Conservation (phyloP, 257 asterid genomes). For the Solanum stenotomum region DNA sequence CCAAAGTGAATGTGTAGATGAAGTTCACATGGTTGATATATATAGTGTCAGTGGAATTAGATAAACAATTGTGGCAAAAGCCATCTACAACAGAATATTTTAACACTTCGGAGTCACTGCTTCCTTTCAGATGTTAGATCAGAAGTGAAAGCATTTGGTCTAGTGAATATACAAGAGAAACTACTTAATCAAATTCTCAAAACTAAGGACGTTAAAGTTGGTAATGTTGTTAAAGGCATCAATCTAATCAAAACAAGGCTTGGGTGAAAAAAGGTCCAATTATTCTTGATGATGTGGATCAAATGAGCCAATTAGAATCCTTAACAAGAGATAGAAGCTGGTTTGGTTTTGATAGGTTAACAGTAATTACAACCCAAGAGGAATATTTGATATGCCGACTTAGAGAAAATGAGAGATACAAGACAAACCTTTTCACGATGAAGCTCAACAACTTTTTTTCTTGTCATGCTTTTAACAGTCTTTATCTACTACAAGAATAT, state of each 20-base stretch:
- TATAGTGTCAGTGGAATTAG: background rate
- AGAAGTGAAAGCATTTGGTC: background rate
- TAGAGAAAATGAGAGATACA: background rate
- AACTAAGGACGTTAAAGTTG: too few species aligned
- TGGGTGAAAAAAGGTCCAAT: too few species aligned
- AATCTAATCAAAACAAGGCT: too few species aligned
- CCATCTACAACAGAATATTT: background rate
- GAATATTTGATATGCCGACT: background rate
- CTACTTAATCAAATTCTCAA: too few species aligned
- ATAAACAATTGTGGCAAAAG: background rate
- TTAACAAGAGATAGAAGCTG: too few species aligned
- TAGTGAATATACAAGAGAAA: too few species aligned
- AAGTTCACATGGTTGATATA: background rate
- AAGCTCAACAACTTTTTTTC: background rate
- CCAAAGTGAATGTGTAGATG: background rate
- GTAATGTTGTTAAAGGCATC: too few species aligned
- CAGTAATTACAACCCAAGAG: background rate
- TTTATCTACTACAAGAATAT: background rate
- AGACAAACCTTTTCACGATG: background rate
- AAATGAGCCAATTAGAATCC: too few species aligned
- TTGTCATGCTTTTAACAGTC: background rate
- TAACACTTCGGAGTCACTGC: background rate
- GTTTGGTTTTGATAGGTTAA: background rate
- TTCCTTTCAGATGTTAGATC: background rate
- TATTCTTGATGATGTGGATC: too few species aligned